Base-by-base conservation (phyloP, 495 filamentous ascomycete species). In the Achaetomiella virescens region DNA sequence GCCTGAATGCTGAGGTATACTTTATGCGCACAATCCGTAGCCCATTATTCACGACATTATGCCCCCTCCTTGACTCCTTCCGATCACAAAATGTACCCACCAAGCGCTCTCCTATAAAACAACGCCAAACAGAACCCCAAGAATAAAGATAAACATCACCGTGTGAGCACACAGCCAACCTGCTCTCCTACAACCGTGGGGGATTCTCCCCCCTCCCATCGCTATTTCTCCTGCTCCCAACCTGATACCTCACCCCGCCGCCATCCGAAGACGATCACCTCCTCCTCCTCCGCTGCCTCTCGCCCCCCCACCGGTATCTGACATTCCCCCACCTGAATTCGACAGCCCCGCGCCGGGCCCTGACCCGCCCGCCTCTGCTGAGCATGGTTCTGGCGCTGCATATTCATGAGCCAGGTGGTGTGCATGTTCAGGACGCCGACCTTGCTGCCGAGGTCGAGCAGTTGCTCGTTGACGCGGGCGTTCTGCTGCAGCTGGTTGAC, bases 381-480 rank as follows among this genome's bases (percentile, higher is more conserved):
- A 3, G 48, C 54, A 0, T 62, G 47, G 35, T 40, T 64, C 27
- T 66, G 66, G 21, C 67, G 58, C 50, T 64, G 61, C 20, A 63
- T 50, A 35, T 73, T 78, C 74, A 81, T 73, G 51, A 81, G 65
- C 78, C 78, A 82, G 21, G 72, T 69, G 14, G 79, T 76, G 54
- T 82, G 78, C 78, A 81, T 79, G 35, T 72, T 70, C 12, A 79
- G 65, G 11, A 78, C 73, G 9, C 74, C 73, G 37, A 79, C 68
- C n/a, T 67, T 76, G 60, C 72, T 79, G 33, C 70, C 68, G 27
- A 82, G 66, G 53, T 82, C 78, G n/a, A 69, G 68, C 2, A 82
- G 66, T 52, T 81, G 76, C 31, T 80, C 75, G 48, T 76, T 76
- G 52, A 81, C 68, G 10, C 70, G 72, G 25, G 77, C 65, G 7